Evolutionary conservation across 2,329 filamentous ascomycete genomes (phyloP).

Genomic region (Hortaea sp.): DNA sequence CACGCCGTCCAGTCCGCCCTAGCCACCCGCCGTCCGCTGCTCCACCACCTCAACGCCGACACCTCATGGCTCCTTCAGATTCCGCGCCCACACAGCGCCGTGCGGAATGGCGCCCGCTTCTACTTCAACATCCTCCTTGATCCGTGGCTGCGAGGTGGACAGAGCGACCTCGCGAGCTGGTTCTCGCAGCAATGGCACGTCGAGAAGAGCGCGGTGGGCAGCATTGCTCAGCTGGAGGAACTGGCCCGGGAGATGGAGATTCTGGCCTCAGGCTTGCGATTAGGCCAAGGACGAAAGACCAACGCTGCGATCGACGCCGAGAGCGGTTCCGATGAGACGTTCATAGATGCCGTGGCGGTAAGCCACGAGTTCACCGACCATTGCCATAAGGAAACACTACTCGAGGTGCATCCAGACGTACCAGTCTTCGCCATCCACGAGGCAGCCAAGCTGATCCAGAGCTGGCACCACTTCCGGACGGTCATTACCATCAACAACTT

Average conservation of each 20-base stretch:
- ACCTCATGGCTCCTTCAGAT: constrained; percentile 59
- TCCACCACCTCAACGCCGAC: constrained; percentile 58
- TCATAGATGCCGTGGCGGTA: constrained; percentile 50
- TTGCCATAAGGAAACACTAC: constrained; percentile 52
- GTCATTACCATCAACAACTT: constrained; percentile 45
- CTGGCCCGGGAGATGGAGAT: constrained; percentile 42
- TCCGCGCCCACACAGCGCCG: constrained; percentile 40
- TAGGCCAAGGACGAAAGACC: constrained; percentile 11
- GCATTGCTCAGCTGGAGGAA: constrained; percentile 45
- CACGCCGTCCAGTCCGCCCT: constrained; percentile 30
- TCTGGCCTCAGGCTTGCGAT: constrained; percentile 16
- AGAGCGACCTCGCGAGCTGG: constrained; percentile 54
- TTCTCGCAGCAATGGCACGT: constrained; percentile 58
- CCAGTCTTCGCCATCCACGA: constrained; percentile 51
- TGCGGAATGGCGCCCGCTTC: constrained; percentile 34
- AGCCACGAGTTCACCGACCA: constrained; percentile 62
- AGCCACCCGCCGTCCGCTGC: constrained; percentile 39
- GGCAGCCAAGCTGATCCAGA: constrained; percentile 46
- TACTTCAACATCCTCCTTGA: constrained; percentile 58
- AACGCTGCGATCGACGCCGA: constrained; percentile 32
- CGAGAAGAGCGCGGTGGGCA: constrained; percentile 43
- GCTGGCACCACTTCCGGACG: constrained; percentile 50
- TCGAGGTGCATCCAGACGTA: constrained; percentile 43
- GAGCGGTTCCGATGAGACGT: constrained; percentile 35
- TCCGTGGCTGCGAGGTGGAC: constrained; percentile 54